Conservation (phyloP, 805 yeast genomes). For the Metschnikowia gruessii region DNA sequence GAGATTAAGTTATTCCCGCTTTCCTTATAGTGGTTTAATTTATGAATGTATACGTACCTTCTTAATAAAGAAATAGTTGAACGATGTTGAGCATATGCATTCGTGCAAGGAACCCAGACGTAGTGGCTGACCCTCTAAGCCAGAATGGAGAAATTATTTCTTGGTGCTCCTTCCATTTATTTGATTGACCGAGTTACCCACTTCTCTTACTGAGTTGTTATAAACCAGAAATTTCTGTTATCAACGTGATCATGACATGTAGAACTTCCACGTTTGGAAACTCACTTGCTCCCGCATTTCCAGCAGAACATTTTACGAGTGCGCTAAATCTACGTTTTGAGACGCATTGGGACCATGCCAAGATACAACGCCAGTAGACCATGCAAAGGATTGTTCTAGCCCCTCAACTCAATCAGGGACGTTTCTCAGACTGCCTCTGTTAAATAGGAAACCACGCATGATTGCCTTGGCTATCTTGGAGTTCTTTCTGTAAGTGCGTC, state of each 20-base stretch:
- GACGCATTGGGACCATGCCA: not conserved
- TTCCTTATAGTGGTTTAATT: slow-evolving; percentile 13
- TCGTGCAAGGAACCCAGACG: not conserved
- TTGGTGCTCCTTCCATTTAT: too few relatives aligned
- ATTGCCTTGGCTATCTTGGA: too few relatives aligned
- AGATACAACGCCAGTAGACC: too few relatives aligned
- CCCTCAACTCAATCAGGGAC: too few relatives aligned
- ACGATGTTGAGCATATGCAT: not conserved
- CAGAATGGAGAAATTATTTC: not conserved
- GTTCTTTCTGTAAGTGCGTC: too few relatives aligned
- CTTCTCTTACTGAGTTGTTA: too few relatives aligned
- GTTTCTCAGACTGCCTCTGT: too few relatives aligned
- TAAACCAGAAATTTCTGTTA: too few relatives aligned
- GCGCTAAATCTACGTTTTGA: not conserved
- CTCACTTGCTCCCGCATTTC: not conserved
- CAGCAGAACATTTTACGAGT: not conserved
- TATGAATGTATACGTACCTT: slow-evolving; percentile 19
- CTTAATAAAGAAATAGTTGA: slow-evolving; percentile 18
- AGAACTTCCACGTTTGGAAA: not conserved
- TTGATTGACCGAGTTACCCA: too few relatives aligned
- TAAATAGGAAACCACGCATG: too few relatives aligned
- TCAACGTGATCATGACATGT: too few relatives aligned
- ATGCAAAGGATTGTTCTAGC: too few relatives aligned
- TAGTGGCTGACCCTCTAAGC: not conserved
- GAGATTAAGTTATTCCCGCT: slow-evolving; percentile 36